Evolutionary conservation across 2,329 filamentous ascomycete species (phyloP).

Genomic region (Fusarium goolgardi): DNA sequence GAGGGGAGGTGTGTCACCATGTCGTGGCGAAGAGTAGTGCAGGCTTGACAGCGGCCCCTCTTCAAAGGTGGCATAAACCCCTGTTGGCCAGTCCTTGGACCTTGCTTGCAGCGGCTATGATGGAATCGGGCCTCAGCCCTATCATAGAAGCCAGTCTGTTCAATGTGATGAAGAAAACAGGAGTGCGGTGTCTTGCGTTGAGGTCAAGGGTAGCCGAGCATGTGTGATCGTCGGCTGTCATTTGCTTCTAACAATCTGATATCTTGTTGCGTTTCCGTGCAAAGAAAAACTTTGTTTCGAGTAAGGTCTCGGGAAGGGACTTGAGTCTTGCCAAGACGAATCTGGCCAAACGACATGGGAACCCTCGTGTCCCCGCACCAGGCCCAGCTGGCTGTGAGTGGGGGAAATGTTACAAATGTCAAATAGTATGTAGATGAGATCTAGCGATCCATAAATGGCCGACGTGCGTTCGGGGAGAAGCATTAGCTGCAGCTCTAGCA

Average conservation of each 20-base stretch:
- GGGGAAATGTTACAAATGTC: slow-evolving; percentile 24
- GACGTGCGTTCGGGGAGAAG: slow-evolving; percentile 25
- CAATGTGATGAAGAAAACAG: neutral
- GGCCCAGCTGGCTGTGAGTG: slow-evolving; percentile 11
- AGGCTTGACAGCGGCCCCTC: slow-evolving; percentile 32
- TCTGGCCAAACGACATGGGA: slow-evolving; percentile 16
- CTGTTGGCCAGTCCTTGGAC: slow-evolving; percentile 29
- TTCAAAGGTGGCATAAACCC: slow-evolving; percentile 14
- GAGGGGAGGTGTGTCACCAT: slow-evolving; percentile 9
- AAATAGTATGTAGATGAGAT: slow-evolving; percentile 32
- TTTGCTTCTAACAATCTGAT: neutral
- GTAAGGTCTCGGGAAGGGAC: slow-evolving; percentile 10
- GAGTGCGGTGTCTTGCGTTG: neutral
- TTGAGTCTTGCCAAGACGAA: slow-evolving; percentile 27
- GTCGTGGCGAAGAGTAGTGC: slow-evolving; percentile 24
- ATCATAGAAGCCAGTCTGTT: slow-evolving; percentile 21
- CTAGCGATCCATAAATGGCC: slow-evolving; percentile 24
- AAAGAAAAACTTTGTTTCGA: slow-evolving; percentile 1
- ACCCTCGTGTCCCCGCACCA: slow-evolving; percentile 24
- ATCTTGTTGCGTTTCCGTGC: neutral
- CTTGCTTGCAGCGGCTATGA: slow-evolving; percentile 33
- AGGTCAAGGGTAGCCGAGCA: neutral
- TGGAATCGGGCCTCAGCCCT: slow-evolving; percentile 36
- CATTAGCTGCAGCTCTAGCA: slow-evolving; percentile 29
- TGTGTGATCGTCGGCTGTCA: neutral